phyloP scores from a whole-genome alignment of 2,329 filamentous ascomycete species.

The Xylaria sp. region DNA sequence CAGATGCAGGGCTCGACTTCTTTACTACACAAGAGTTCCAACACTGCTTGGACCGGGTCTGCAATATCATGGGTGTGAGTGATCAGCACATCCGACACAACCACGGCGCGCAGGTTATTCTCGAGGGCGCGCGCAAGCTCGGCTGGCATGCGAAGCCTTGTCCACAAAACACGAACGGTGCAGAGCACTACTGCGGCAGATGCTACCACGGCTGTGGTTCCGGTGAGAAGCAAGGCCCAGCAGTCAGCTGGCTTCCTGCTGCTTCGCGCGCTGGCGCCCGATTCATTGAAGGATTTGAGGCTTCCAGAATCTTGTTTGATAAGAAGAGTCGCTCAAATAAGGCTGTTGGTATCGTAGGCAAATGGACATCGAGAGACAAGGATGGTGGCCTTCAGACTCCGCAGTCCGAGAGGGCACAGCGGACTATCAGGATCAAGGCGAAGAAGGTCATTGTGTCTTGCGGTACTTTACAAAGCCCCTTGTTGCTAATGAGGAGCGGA shows the following conservation, averaged over 20 bases:
- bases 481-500: constrained; percentile 78
- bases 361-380: constrained; percentile 75
- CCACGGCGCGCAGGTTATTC: constrained; percentile 62
- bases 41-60: constrained; percentile 59
- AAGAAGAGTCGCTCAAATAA: constrained; percentile 53
- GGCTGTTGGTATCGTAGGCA: constrained; percentile 74
- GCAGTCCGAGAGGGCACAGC: constrained; percentile 53
- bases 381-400: constrained; percentile 62
- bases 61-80: constrained; percentile 35
- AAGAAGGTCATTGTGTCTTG: constrained; percentile 81
- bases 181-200: constrained; percentile 64
- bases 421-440: constrained; percentile 74
- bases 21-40: constrained; percentile 70
- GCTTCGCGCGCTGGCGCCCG: constrained; percentile 68
- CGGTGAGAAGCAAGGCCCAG: constrained; percentile 70
- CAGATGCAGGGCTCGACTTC: constrained; percentile 62
- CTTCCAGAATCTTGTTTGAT: constrained; percentile 63
- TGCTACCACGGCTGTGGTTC: constrained; percentile 53
- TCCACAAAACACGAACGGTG: constrained; percentile 71
- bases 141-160: constrained; percentile 68
- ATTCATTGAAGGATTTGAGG: constrained; percentile 72
- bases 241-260: constrained; percentile 70
- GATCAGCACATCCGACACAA: constrained; percentile 62
- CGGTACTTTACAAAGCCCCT: constrained; percentile 77
- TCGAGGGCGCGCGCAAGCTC: constrained; percentile 69